phyloP scores from a whole-genome alignment of 164 flowering plant species.

The Cinnamomum chago region DNA sequence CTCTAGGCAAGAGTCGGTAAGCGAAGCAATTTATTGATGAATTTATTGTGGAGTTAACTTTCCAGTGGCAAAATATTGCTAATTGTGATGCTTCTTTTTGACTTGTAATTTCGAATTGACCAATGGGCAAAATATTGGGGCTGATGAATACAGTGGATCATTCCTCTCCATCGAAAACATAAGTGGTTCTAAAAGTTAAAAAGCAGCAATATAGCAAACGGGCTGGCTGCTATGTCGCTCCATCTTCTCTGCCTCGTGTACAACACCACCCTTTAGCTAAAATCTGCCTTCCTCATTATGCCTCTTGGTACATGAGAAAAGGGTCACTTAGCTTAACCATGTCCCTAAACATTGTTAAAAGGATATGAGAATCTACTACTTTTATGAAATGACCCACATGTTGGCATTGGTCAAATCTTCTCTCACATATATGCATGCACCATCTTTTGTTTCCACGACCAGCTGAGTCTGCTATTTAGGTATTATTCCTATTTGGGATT shows the following conservation, averaged over 20 bases:
- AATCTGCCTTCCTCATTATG: too few species aligned
- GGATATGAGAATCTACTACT: not conserved
- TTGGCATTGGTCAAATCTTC: not conserved
- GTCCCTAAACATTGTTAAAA: not conserved
- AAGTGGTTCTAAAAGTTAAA: not conserved
- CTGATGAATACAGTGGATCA: not conserved
- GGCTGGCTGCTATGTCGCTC: too few species aligned
- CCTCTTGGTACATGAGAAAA: not conserved
- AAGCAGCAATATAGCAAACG: not conserved
- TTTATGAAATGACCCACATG: not conserved
- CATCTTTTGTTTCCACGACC: not conserved
- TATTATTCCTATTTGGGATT: not conserved
- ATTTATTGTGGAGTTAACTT: not conserved
- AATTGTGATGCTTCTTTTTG: not conserved
- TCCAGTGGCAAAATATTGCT: not conserved
- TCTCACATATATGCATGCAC: not conserved
- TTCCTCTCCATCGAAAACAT: not conserved
- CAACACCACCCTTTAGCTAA: too few species aligned
- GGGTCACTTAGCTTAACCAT: not conserved
- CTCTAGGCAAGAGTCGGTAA: slow-evolving; percentile 92
- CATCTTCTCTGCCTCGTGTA: too few species aligned
- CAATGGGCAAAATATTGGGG: not conserved
- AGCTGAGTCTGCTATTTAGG: not conserved
- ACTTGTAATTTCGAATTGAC: not conserved
- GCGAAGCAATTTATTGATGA: slow-evolving; percentile 11